Conservation (phyloP, 2,329 filamentous ascomycete genomes). For the Purpureocillium lavendulum region DNA sequence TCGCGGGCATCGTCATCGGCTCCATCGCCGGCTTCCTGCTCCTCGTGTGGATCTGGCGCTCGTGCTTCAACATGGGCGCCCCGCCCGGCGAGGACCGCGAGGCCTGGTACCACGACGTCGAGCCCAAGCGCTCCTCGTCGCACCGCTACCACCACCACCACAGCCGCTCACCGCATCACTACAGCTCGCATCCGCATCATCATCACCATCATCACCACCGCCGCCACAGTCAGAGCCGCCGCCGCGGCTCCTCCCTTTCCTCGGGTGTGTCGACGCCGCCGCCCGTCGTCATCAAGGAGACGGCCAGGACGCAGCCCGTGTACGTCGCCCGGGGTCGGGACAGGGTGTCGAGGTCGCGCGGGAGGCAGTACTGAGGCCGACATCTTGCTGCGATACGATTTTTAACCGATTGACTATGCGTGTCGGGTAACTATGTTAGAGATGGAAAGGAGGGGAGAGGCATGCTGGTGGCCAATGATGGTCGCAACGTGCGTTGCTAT, state of each 20-base stretch:
- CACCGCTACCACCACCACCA: slow-evolving; percentile 11
- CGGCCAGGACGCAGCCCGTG: too few species aligned
- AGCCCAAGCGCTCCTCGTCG: slow-evolving; percentile 6
- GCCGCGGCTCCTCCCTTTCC: slow-evolving; percentile 1
- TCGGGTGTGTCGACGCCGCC: slow-evolving; percentile 16
- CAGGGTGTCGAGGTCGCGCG: neutral
- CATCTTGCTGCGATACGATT: slow-evolving; percentile 1
- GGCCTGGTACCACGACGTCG: slow-evolving; percentile 22
- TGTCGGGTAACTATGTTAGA: too few species aligned
- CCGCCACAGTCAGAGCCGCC: too few species aligned
- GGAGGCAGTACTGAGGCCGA: neutral
- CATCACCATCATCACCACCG: too few species aligned
- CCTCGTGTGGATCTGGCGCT: slow-evolving; percentile 37
- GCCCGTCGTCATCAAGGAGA: slow-evolving; percentile 9
- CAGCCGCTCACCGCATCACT: slow-evolving; percentile 7
- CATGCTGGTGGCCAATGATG: too few species aligned
- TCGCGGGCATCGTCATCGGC: slow-evolving; percentile 43
- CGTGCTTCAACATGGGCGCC: slow-evolving; percentile 32
- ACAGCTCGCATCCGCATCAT: slow-evolving; percentile 8
- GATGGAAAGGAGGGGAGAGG: too few species aligned
- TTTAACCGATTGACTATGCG: too few species aligned
- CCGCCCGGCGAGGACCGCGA: slow-evolving; percentile 21
- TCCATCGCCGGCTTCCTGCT: slow-evolving; percentile 36
- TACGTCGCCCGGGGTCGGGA: too few species aligned
- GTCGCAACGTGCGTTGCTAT: too few species aligned